Evolutionary conservation across 768 basidiomycete species (phyloP).

Genomic region (Tylopilus plumbeoviolaceoides): DNA sequence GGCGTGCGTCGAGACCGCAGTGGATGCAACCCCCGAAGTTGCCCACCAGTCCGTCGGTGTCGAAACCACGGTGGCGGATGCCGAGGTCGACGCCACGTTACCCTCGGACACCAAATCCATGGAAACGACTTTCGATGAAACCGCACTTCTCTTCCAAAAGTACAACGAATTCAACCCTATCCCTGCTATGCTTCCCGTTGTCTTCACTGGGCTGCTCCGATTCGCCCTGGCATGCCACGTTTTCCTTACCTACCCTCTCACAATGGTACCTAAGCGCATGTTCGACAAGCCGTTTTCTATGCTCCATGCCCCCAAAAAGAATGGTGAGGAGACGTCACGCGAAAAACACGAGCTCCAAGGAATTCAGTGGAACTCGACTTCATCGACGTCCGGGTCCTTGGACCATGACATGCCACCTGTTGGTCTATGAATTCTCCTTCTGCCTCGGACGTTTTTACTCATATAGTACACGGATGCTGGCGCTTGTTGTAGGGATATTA

Average conservation of each 20-base stretch:
- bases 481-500: slow-evolving; percentile 43
- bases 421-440: slow-evolving; percentile 47
- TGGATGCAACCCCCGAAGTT: slow-evolving; percentile 41
- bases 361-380: slow-evolving; percentile 19
- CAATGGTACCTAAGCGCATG: slow-evolving; percentile 40
- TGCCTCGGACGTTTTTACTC: slow-evolving; percentile 36
- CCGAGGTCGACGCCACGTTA: slow-evolving; percentile 33
- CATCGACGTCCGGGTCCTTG: slow-evolving; percentile 26
- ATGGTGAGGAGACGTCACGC: slow-evolving; percentile 25
- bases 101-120: slow-evolving; percentile 17
- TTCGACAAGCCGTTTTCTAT: slow-evolving; percentile 34
- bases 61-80: slow-evolving; percentile 23
- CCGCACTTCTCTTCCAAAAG: slow-evolving; percentile 18
- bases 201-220: slow-evolving; percentile 34
- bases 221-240: slow-evolving; percentile 43
- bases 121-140: slow-evolving; percentile 23
- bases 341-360: slow-evolving; percentile 30
- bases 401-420: slow-evolving; percentile 40
- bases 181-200: slow-evolving; percentile 26
- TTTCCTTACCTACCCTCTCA: slow-evolving; percentile 47
- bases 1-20: slow-evolving; percentile 37
- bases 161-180: slow-evolving; percentile 30
- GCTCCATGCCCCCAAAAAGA: slow-evolving; percentile 28
- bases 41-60: slow-evolving; percentile 33
- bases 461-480: slow-evolving; percentile 44